A percentile compares a stretch with the other conserved stretches of the same genome.
Evolutionary conservation across 371 early-diverging fungal species (phyloP).

Genomic region (Rhizomucor pusillus): DNA sequence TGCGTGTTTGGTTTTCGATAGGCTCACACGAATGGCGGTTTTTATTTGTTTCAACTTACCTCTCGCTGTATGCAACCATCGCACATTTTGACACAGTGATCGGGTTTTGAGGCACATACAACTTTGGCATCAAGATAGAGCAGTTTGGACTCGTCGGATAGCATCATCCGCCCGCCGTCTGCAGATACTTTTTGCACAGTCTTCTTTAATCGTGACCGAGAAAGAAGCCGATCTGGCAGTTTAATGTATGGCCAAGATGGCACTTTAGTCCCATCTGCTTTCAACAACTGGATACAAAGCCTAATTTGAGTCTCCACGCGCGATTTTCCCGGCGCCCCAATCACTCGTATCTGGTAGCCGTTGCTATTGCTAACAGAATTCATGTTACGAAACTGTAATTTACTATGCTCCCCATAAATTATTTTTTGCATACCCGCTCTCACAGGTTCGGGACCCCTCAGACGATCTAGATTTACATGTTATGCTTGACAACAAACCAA

Average conservation of each 20-base stretch:
- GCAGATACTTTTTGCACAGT: slow-evolving; percentile 11
- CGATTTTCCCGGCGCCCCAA: slow-evolving; percentile 82
- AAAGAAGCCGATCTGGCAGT: slow-evolving; percentile 66
- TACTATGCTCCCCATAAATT: too few relatives aligned
- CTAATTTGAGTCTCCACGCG: slow-evolving; percentile 88
- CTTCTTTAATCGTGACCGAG: slow-evolving; percentile 54
- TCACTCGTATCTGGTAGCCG: slow-evolving; percentile 52
- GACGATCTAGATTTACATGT: too few relatives aligned
- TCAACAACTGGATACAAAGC: slow-evolving; percentile 71
- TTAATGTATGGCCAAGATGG: slow-evolving; percentile 68
- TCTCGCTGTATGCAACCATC: slow-evolving; percentile 84
- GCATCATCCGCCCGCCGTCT: slow-evolving; percentile 11
- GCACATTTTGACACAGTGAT: slow-evolving; percentile 74
- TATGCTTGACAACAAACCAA: too few relatives aligned
- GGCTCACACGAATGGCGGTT: neutral
- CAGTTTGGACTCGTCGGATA: slow-evolving; percentile 25
- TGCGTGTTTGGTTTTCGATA: neutral
- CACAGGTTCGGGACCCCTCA: too few relatives aligned
- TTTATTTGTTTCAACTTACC: slow-evolving; percentile 23
- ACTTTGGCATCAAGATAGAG: slow-evolving; percentile 76
- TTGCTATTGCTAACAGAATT: neutral
- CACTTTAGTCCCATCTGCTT: slow-evolving; percentile 61
- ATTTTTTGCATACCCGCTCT: too few relatives aligned
- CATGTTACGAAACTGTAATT: neutral
- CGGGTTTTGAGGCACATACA: slow-evolving; percentile 79